phyloP scores from a whole-genome alignment of 129 eudicot genomes.

The Artemisia tridentata region DNA sequence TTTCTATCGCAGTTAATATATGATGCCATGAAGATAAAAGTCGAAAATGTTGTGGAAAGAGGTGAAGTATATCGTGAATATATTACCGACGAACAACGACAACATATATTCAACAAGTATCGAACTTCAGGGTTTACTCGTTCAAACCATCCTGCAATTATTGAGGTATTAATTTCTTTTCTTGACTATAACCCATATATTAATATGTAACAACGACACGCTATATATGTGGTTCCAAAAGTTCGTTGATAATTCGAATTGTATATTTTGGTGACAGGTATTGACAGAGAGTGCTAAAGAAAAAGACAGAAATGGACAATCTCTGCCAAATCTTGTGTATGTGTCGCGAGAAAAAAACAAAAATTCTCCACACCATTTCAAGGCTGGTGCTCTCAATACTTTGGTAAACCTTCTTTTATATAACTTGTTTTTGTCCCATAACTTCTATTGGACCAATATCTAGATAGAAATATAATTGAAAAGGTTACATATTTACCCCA shows the following conservation, averaged over 20 bases:
- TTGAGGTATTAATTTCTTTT: slow-evolving; percentile 42
- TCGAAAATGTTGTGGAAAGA: slow-evolving; percentile 51
- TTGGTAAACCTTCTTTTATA: slow-evolving; percentile 33
- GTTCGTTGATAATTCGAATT: neutral
- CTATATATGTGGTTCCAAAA: too few species aligned
- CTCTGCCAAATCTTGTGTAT: slow-evolving; percentile 64
- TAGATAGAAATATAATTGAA: too few species aligned
- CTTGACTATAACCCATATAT: neutral
- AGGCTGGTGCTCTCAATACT: slow-evolving; percentile 78
- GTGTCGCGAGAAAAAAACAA: slow-evolving; percentile 59
- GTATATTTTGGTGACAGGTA: slow-evolving; percentile 35
- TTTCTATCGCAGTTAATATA: slow-evolving; percentile 23
- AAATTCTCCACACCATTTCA: slow-evolving; percentile 48
- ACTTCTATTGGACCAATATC: neutral
- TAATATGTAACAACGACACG: neutral
- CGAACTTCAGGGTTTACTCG: slow-evolving; percentile 47
- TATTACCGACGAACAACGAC: slow-evolving; percentile 30
- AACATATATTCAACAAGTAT: slow-evolving; percentile 39
- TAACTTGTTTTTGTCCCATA: neutral
- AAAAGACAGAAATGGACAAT: slow-evolving; percentile 32
- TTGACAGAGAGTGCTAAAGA: slow-evolving; percentile 34
- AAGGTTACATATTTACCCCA: too few species aligned
- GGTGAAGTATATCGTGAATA: slow-evolving; percentile 44
- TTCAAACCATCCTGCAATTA: slow-evolving; percentile 58
- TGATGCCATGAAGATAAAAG: slow-evolving; percentile 40